phyloP scores from a whole-genome alignment of 2,329 filamentous ascomycete species.

The Zasmidium citrigriseum region DNA sequence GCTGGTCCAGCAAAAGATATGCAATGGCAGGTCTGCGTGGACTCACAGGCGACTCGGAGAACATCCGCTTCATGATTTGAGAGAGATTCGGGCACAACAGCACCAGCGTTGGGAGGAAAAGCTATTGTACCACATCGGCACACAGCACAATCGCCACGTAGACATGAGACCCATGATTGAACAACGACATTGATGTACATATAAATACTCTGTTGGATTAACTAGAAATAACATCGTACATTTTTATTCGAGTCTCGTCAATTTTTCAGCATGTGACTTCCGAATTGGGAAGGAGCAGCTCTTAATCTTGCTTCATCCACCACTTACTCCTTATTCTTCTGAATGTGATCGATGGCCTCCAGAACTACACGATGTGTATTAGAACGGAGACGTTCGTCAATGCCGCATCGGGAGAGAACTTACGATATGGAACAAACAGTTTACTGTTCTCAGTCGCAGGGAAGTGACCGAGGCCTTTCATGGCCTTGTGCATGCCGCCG shows the following conservation, averaged over 20 bases:
- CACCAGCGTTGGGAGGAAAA: not conserved
- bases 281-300: too few relatives aligned
- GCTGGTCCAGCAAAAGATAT: too few relatives aligned
- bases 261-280: too few relatives aligned
- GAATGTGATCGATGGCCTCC: conserved; percentile 37
- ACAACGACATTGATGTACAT: not conserved
- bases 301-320: too few relatives aligned
- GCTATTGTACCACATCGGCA: not conserved
- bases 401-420: conserved; percentile 9
- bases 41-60: too few relatives aligned
- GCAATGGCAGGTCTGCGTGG: too few relatives aligned
- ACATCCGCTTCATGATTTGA: too few relatives aligned
- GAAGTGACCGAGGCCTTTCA: conserved; percentile 51
- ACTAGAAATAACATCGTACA: not conserved
- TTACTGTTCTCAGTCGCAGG: conserved; percentile 47
- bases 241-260: not conserved
- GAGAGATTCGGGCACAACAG: not conserved
- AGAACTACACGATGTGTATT: conserved; percentile 24
- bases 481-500: conserved; percentile 46
- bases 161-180: not conserved
- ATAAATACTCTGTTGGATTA: not conserved
- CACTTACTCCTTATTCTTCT: conserved; percentile 20
- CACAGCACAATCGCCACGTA: not conserved
- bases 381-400: not conserved
- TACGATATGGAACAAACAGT: conserved; percentile 33